Percentiles rank a stretch among this genome's conserved stretches.
phyloP scores from a whole-genome alignment of 306 rosid genomes.

The Dryas alaskensis region DNA sequence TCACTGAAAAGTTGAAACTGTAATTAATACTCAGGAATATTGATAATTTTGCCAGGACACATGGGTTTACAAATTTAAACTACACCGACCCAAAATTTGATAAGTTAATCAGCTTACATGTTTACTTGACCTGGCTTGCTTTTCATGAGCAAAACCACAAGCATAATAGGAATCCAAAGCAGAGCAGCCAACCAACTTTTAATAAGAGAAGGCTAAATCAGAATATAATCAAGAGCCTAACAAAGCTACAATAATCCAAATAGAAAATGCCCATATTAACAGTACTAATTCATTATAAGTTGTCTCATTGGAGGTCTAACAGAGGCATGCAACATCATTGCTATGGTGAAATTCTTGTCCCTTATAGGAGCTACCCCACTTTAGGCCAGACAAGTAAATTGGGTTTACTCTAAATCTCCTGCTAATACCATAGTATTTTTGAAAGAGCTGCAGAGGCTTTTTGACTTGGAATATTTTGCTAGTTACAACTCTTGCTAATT shows the following conservation, averaged over 20 bases:
- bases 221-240: slow-evolving; percentile 8
- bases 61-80: neutral
- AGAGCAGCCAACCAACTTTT: slow-evolving; percentile 19
- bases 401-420: neutral
- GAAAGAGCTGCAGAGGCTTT: slow-evolving; percentile 16
- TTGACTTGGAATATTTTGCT: neutral
- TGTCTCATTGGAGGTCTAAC: slow-evolving; percentile 29
- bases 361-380: neutral
- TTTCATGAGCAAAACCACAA: slow-evolving; percentile 4
- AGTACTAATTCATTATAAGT: slow-evolving; percentile 13
- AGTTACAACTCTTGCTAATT: neutral
- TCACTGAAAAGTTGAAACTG: too few species aligned
- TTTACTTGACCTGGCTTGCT: neutral
- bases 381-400: neutral
- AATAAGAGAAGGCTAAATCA: neutral
- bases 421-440: neutral
- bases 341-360: slow-evolving; percentile 2
- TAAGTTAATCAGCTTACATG: neutral
- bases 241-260: slow-evolving; percentile 1
- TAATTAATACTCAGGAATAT: too few species aligned
- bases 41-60: too few species aligned
- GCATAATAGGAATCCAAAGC: slow-evolving; percentile 18
- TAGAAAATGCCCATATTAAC: slow-evolving; percentile 8
- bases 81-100: too few species aligned
- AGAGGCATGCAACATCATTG: slow-evolving; percentile 18